Evolutionary conservation across 164 flowering plant species (phyloP).

Genomic region (Echeveria elegans): DNA sequence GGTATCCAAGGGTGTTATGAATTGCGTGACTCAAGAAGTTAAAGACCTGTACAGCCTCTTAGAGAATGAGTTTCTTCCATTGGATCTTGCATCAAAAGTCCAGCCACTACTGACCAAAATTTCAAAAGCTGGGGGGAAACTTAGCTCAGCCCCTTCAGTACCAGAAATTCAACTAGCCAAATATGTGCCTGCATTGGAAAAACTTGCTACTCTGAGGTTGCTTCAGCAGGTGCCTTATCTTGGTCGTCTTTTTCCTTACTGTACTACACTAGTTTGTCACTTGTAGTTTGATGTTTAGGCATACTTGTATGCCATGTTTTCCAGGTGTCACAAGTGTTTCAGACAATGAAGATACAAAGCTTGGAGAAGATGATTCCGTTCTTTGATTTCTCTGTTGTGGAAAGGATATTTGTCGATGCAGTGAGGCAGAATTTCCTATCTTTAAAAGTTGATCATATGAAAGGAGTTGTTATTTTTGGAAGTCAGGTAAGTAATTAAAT

Average conservation of each 20-base stretch:
- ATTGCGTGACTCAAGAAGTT: constrained; percentile 78
- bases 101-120: constrained; percentile 66
- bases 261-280: not conserved
- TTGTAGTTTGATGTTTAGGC: not conserved
- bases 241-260: not conserved
- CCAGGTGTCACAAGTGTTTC: constrained; percentile 89
- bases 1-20: constrained; percentile 85
- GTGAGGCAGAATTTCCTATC: constrained; percentile 60
- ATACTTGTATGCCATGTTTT: not conserved
- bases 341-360: constrained; percentile 67
- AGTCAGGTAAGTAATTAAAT: constrained; percentile 58
- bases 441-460: constrained; percentile 77
- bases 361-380: constrained; percentile 71
- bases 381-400: constrained; percentile 60
- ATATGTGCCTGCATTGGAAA: constrained; percentile 75
- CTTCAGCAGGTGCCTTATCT: constrained; percentile 71
- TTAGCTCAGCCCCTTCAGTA: constrained; percentile 70
- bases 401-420: constrained; percentile 82
- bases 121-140: constrained; percentile 75
- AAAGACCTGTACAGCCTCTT: constrained; percentile 74
- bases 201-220: constrained; percentile 71
- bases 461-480: constrained; percentile 58
- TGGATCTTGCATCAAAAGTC: constrained; percentile 64
- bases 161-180: constrained; percentile 80
- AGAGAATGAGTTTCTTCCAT: constrained; percentile 72